These are phyloP conservation scores for Grosmannia clavigera DNA, from an alignment of 2,329 filamentous ascomycete species.

Conservation along the genomic window DNA sequence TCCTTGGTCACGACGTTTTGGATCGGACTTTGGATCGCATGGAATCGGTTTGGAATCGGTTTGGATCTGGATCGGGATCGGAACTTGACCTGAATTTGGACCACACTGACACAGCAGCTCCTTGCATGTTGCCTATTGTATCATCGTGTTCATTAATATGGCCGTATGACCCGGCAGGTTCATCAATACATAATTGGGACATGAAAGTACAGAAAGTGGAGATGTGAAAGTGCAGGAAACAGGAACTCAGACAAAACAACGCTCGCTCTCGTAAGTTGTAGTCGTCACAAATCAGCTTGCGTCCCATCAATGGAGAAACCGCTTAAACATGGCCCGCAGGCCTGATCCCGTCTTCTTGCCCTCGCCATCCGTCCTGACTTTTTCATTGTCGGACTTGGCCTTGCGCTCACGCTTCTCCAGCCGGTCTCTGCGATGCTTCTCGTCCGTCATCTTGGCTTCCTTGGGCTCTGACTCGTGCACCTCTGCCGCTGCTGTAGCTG, in stretches of 20 bases:
- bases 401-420: conserved; percentile 8
- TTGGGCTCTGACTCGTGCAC: not conserved
- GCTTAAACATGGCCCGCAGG: conserved; percentile 11
- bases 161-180: no score
- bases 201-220: no score
- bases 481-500: not conserved
- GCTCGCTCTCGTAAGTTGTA: not conserved
- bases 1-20: not conserved
- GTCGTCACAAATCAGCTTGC: not conserved
- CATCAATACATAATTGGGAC: no score
- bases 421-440: conserved; percentile 12
- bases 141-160: no score
- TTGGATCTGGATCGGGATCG: no score
- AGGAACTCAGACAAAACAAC: no score
- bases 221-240: no score
- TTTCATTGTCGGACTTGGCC: not conserved
- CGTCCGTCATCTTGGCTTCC: not conserved
- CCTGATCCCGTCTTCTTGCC: conserved; percentile 7
- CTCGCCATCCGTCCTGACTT: not conserved
- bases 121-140: no score
- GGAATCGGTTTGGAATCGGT: no score
- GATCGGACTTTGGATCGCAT: no score
- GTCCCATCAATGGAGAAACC: not conserved
- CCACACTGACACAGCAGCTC: no score
- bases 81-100: no score